These are phyloP conservation scores for Pelargonium exstipulatum DNA, from an alignment of 441 rosid genomes.

Conservation along the genomic window DNA sequence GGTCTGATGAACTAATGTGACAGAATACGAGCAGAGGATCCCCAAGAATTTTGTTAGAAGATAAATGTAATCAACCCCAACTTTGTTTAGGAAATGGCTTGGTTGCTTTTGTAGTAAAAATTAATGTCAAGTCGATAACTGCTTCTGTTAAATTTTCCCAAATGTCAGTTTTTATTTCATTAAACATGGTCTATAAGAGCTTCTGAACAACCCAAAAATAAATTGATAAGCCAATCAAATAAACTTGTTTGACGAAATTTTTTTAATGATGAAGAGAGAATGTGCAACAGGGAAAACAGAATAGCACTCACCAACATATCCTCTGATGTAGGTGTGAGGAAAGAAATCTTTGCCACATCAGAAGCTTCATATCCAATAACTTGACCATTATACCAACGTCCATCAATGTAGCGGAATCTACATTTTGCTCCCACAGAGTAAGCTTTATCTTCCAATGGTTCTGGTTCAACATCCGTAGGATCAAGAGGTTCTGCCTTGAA, in stretches of 20 bases:
- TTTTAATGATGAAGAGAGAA: background rate
- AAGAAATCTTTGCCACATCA: conserved; percentile 58
- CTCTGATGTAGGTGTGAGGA: conserved; percentile 80
- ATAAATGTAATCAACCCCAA: too few species aligned
- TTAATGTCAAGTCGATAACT: background rate
- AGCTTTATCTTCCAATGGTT: conserved; percentile 37
- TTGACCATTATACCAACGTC: conserved; percentile 91
- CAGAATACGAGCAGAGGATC: background rate
- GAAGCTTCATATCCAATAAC: conserved; percentile 50
- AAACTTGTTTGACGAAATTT: background rate
- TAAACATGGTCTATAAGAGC: background rate
- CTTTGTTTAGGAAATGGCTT: too few species aligned
- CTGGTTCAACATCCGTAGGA: conserved; percentile 41
- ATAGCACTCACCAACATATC: conserved; percentile 64
- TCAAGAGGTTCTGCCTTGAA: conserved; percentile 47
- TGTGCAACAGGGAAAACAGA: background rate
- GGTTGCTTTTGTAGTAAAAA: background rate
- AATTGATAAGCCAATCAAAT: background rate
- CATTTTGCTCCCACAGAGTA: conserved; percentile 63
- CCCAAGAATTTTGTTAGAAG: background rate
- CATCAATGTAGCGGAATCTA: conserved; percentile 63
- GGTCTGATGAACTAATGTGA: background rate
- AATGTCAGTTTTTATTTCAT: background rate
- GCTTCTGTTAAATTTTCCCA: background rate
- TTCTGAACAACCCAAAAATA: background rate